These are phyloP conservation scores for Aspergillus coremiiformis DNA, from an alignment of 495 filamentous ascomycete species.

Conservation along the genomic window DNA sequence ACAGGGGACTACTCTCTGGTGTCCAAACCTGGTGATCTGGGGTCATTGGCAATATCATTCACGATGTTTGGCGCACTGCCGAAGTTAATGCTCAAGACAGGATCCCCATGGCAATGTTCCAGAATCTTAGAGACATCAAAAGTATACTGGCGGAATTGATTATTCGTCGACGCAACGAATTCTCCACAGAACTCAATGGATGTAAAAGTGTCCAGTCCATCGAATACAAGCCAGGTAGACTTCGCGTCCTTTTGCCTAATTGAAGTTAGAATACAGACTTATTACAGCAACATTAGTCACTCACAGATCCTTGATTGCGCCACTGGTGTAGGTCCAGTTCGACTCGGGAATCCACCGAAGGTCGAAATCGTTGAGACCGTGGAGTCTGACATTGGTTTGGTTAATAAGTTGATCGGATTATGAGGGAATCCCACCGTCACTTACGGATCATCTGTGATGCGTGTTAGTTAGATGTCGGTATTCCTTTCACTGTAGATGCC, in stretches of 20 bases:
- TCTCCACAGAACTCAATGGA: slow-evolving; percentile 54
- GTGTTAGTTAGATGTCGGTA: slow-evolving; percentile 1
- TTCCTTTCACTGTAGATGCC: not conserved
- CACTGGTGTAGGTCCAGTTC: slow-evolving; percentile 60
- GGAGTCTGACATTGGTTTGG: slow-evolving; percentile 24
- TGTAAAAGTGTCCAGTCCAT: slow-evolving; percentile 61
- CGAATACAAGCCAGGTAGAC: slow-evolving; percentile 51
- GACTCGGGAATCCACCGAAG: slow-evolving; percentile 52
- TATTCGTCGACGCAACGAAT: slow-evolving; percentile 56
- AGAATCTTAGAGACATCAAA: slow-evolving; percentile 55
- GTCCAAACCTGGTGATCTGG: slow-evolving; percentile 42
- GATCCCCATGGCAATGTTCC: slow-evolving; percentile 32
- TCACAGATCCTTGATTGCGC: slow-evolving; percentile 41
- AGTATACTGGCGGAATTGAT: slow-evolving; percentile 66
- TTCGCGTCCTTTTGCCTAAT: slow-evolving; percentile 17
- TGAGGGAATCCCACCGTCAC: slow-evolving; percentile 3
- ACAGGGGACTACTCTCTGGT: not conserved
- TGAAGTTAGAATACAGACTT: slow-evolving; percentile 3
- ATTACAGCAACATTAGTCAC: slow-evolving; percentile 8
- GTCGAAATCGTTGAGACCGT: slow-evolving; percentile 55
- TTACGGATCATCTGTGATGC: slow-evolving; percentile 41
- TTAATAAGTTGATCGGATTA: not conserved
- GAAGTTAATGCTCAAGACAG: slow-evolving; percentile 46
- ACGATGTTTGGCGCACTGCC: slow-evolving; percentile 49
- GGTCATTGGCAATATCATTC: slow-evolving; percentile 46